These are phyloP conservation scores for Acanthamoeba royreba DNA, from an alignment of 208 protist species.

Conservation along the genomic window DNA sequence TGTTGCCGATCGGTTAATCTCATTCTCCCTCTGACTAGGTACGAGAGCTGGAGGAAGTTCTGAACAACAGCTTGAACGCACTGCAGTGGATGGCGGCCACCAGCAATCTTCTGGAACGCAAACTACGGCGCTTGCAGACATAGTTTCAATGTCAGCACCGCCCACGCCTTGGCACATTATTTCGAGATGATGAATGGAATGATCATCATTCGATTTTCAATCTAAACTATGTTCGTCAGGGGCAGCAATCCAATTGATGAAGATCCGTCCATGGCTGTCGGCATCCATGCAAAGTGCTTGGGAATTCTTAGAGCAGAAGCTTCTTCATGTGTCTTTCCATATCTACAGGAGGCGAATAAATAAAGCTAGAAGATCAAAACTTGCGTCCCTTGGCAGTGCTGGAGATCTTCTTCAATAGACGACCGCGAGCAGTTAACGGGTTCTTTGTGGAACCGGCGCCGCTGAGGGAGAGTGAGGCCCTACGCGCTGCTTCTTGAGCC, in stretches of 20 bases:
- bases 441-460: neutral
- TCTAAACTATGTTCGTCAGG: too few relatives aligned
- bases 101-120: neutral
- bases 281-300: too few relatives aligned
- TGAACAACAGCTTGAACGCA: neutral
- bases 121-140: neutral
- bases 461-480: neutral
- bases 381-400: neutral
- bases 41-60: neutral
- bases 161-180: too few relatives aligned
- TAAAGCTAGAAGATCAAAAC: neutral
- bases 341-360: too few relatives aligned
- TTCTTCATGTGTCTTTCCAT: neutral
- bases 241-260: too few relatives aligned
- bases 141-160: too few relatives aligned
- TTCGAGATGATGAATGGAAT: too few relatives aligned
- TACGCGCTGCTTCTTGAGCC: neutral
- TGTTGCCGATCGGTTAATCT: neutral
- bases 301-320: too few relatives aligned
- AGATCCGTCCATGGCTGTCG: too few relatives aligned
- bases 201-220: too few relatives aligned
- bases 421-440: neutral
- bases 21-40: neutral
- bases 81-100: neutral
- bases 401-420: neutral